phyloP scores from a whole-genome alignment of 2,329 filamentous ascomycete species.

The Pestalotiopsis sp. region DNA sequence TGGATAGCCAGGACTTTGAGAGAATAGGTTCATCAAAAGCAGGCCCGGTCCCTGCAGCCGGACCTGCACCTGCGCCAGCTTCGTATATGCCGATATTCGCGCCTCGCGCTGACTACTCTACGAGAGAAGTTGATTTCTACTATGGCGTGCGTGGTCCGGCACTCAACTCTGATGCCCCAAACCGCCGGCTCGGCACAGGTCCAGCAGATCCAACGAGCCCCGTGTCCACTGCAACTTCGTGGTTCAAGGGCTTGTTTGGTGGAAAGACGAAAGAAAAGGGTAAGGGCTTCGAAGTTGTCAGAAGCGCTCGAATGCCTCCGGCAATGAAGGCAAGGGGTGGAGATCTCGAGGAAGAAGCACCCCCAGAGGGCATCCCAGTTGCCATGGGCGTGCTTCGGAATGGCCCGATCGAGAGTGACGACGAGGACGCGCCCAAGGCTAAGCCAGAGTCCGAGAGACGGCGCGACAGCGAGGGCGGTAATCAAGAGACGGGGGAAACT shows the following conservation, averaged over 20 bases:
- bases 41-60: slow-evolving; percentile 45
- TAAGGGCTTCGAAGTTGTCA: slow-evolving; percentile 95
- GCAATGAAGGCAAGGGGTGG: slow-evolving; percentile 64
- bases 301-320: slow-evolving; percentile 84
- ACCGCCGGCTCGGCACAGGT: slow-evolving; percentile 86
- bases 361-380: slow-evolving; percentile 67
- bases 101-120: slow-evolving; percentile 82
- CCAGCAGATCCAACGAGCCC: slow-evolving; percentile 93
- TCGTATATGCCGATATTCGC: slow-evolving; percentile 45
- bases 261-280: slow-evolving; percentile 92
- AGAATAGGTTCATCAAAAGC: slow-evolving; percentile 41
- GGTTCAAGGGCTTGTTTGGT: slow-evolving; percentile 79
- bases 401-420: slow-evolving; percentile 67
- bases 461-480: slow-evolving; percentile 33
- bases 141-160: slow-evolving; percentile 91
- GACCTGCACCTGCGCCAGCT: slow-evolving; percentile 40
- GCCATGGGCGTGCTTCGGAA: slow-evolving; percentile 63
- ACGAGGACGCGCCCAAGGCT: slow-evolving; percentile 46
- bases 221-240: slow-evolving; percentile 85
- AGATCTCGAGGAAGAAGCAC: slow-evolving; percentile 67
- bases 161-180: slow-evolving; percentile 78
- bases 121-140: slow-evolving; percentile 95
- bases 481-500: slow-evolving; percentile 47
- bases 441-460: slow-evolving; percentile 31
- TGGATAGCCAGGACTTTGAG: slow-evolving; percentile 44